A percentile compares a stretch with the other conserved stretches of the same genome.
Evolutionary conservation across 305 asterid species (phyloP).

Genomic region (Fraxinus greggii): DNA sequence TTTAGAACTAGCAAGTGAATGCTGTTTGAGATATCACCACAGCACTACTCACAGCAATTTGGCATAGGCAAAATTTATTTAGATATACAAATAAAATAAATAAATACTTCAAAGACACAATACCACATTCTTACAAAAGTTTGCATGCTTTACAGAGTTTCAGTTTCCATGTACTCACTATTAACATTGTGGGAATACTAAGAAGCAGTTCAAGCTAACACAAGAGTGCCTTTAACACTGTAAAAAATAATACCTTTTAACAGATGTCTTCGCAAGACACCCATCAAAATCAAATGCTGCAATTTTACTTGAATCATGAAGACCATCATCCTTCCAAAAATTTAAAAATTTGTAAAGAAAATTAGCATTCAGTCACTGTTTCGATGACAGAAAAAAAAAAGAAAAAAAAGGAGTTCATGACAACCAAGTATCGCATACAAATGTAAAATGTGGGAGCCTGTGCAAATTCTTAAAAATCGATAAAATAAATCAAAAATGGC

Average conservation of each 20-base stretch:
- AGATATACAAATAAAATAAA: not conserved
- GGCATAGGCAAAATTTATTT: not conserved
- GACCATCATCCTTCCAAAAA: conserved; percentile 62
- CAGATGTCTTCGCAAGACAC: conserved; percentile 81
- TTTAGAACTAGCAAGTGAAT: not conserved
- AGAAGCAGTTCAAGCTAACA: conserved; percentile 15
- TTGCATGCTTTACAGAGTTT: not conserved
- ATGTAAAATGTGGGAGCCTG: not conserved
- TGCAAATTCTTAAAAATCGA: not conserved
- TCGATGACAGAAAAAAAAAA: not conserved
- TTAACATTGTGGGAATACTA: conserved; percentile 13
- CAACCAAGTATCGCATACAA: not conserved
- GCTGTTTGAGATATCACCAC: not conserved
- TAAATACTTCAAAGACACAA: not conserved
- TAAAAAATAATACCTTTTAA: conserved; percentile 54
- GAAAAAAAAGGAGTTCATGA: not conserved
- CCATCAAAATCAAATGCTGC: conserved; percentile 99
- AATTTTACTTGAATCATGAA: conserved; percentile 70
- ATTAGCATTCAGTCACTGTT: not conserved
- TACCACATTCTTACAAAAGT: not conserved
- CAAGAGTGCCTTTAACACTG: conserved; percentile 7
- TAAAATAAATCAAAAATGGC: not conserved
- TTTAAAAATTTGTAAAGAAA: not conserved
- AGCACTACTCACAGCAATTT: conserved; percentile 7
- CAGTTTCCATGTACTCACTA: conserved; percentile 12